Base-by-base conservation (phyloP, 2,329 filamentous ascomycete genomes). In the Exserohilum rostratum region DNA sequence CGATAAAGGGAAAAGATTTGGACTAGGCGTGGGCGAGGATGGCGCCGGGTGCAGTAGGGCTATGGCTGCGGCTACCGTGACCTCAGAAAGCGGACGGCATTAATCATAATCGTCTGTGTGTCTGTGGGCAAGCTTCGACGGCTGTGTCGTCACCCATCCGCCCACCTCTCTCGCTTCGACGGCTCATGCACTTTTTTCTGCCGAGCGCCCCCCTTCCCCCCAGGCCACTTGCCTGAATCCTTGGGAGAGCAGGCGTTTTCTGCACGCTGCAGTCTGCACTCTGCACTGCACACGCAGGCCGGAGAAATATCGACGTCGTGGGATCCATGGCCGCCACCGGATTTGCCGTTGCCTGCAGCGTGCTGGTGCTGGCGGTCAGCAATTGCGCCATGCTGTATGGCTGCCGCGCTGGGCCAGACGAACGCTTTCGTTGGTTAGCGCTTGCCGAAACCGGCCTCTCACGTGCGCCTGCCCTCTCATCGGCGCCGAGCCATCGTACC, bases 21-120 rank as follows among this genome's bases (percentile, higher is more conserved):
- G 44, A 25, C 46, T 31, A 42, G 11, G 35, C 31, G 37, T 39
- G 20, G 65, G 60, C 65, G 50, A 47, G 18, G 54, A 57, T 61
- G 64, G 64, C 61, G 65, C 62, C 64, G 42, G 66, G 50, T 52
- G 59, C 48, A 58, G 60, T 53, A 57, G 47, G 54, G 51, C 34
- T n/a, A n/a, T n/a, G n/a, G n/a, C n/a, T n/a, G n/a, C n/a, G n/a
- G n/a, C n/a, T n/a, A n/a, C n/a, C n/a, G n/a, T n/a, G n/a, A 48
- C 37, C 61, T 73, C 69, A 72, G 49, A 66, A 67, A 66, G 69
- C 64, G 42, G 68, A 69, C 62, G 61, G 69, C 69, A 74, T n/a
- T n/a, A n/a, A n/a, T n/a, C n/a, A n/a, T n/a, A n/a, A n/a, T n/a
- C n/a, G n/a, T n/a, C n/a, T n/a, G n/a, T n/a, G n/a, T n/a, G n/a